Conservation (phyloP, 352 stramenopile genomes). For the Globisporangium lucens region DNA sequence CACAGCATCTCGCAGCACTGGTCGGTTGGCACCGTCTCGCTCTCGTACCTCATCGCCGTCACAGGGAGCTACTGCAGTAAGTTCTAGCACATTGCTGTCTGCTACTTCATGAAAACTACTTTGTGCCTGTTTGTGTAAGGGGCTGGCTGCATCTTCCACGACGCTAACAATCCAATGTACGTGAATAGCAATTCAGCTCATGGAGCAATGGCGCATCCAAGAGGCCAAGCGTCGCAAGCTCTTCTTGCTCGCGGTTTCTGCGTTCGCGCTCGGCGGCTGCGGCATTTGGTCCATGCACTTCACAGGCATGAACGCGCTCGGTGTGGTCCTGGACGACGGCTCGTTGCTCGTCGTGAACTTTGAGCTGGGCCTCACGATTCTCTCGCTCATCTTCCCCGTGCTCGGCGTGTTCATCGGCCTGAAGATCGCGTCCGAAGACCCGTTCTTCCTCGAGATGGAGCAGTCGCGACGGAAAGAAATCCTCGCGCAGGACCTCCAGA, state of each 20-base stretch:
- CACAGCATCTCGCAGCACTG: slow-evolving; percentile 36
- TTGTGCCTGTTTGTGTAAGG: neutral
- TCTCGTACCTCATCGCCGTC: slow-evolving; percentile 55
- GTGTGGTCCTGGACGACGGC: slow-evolving; percentile 31
- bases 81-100: slow-evolving; percentile 5
- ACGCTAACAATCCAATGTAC: neutral
- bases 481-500: slow-evolving; percentile 31
- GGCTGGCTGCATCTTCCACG: neutral
- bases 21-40: slow-evolving; percentile 35
- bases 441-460: slow-evolving; percentile 65
- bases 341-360: slow-evolving; percentile 44
- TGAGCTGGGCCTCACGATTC: slow-evolving; percentile 45
- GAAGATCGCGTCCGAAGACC: slow-evolving; percentile 48
- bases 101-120: neutral
- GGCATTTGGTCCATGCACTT: slow-evolving; percentile 80
- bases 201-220: slow-evolving; percentile 66
- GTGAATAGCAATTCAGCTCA: slow-evolving; percentile 57
- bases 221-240: slow-evolving; percentile 30
- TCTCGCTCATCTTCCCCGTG: slow-evolving; percentile 56
- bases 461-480: slow-evolving; percentile 33
- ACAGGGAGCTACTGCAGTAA: slow-evolving; percentile 67
- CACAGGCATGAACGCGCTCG: slow-evolving; percentile 60
- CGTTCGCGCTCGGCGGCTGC: slow-evolving; percentile 47
- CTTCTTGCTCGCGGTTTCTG: slow-evolving; percentile 37
- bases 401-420: slow-evolving; percentile 54